Percentiles rank a stretch among this genome's conserved stretches.
Conservation (phyloP, 805 yeast genomes). For the Schwanniomyces pseudopolymorphus region DNA sequence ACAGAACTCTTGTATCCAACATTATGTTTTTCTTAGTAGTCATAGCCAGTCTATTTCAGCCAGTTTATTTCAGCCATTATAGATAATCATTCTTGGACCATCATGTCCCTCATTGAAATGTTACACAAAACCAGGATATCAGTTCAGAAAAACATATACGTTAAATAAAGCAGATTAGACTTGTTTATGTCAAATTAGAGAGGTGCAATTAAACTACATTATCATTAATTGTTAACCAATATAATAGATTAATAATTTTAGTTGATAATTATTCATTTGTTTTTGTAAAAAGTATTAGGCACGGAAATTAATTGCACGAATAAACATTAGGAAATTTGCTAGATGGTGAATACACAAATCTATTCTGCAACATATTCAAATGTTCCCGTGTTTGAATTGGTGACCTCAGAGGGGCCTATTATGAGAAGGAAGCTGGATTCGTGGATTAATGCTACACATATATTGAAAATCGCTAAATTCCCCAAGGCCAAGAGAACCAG, state of each 20-base stretch:
- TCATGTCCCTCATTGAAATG: background rate
- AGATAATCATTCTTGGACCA: background rate
- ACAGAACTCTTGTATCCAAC: too few species aligned
- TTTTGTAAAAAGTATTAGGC: background rate
- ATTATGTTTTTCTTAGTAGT: too few species aligned
- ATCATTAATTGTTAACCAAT: background rate
- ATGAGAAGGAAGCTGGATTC: constrained; percentile 66
- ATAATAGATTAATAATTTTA: background rate
- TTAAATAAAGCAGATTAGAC: background rate
- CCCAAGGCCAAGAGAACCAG: constrained; percentile 65
- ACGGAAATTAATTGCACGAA: background rate
- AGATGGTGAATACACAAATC: constrained; percentile 33
- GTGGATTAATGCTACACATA: constrained; percentile 72
- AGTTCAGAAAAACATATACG: background rate
- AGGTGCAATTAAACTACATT: background rate
- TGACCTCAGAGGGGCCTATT: constrained; percentile 66
- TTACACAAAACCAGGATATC: background rate
- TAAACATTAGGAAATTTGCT: background rate
- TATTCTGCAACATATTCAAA: constrained; percentile 77
- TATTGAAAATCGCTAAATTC: constrained; percentile 64
- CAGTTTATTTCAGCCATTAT: background rate
- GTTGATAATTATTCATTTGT: background rate
- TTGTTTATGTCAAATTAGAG: background rate
- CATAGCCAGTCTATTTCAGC: too few species aligned
- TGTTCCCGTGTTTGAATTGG: constrained; percentile 67